phyloP scores from a whole-genome alignment of 2,329 filamentous ascomycete species.

The Orbilia javanica region DNA sequence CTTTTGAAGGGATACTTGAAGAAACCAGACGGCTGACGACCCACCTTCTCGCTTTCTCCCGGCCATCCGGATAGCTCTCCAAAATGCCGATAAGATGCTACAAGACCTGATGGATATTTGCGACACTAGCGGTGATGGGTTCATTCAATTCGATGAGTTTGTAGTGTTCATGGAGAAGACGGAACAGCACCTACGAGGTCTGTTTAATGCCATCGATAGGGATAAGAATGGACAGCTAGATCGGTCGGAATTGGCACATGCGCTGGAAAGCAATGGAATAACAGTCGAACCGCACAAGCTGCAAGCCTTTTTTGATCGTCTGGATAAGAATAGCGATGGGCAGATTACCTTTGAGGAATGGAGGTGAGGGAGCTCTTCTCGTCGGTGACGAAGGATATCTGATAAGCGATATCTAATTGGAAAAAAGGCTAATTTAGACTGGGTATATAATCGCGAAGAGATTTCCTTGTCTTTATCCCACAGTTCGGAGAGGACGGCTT shows the following conservation, averaged over 20 bases:
- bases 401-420: neutral
- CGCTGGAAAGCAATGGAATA: slow-evolving; percentile 83
- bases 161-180: slow-evolving; percentile 86
- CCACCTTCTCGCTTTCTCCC: slow-evolving; percentile 33
- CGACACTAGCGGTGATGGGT: slow-evolving; percentile 87
- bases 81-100: slow-evolving; percentile 90
- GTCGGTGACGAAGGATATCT: neutral
- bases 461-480: slow-evolving; percentile 93
- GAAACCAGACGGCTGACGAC: slow-evolving; percentile 37
- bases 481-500: slow-evolving; percentile 65
- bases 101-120: slow-evolving; percentile 83
- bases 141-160: slow-evolving; percentile 95
- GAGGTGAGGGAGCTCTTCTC: slow-evolving; percentile 41
- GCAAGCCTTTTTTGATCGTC: slow-evolving; percentile 86
- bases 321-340: slow-evolving; percentile 90
- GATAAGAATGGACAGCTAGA: slow-evolving; percentile 88
- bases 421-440: slow-evolving; percentile 1
- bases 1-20: slow-evolving; percentile 59
- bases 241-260: slow-evolving; percentile 82
- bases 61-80: slow-evolving; percentile 72
- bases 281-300: slow-evolving; percentile 81
- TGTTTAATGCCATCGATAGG: slow-evolving; percentile 89
- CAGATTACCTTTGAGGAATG: slow-evolving; percentile 64
- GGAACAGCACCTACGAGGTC: slow-evolving; percentile 81
- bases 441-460: slow-evolving; percentile 70